A percentile compares a stretch with the other conserved stretches of the same genome.
Evolutionary conservation across 345 rosid genomes (phyloP).

Genomic region (Arabis alpina): DNA sequence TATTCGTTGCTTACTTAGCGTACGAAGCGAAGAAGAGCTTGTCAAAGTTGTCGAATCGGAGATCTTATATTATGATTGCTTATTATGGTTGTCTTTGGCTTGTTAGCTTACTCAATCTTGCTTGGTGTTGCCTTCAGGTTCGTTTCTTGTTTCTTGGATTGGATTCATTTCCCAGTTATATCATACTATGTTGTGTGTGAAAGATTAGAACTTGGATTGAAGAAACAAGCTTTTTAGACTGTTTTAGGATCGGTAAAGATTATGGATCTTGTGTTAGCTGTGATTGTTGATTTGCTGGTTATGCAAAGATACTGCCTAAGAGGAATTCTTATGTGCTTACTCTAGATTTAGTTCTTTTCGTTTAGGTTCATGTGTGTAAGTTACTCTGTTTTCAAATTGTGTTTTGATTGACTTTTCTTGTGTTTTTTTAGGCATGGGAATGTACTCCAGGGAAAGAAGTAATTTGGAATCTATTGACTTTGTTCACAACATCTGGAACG

Average conservation of each 20-base stretch:
- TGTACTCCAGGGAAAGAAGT: conserved; percentile 84
- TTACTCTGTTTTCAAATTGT: not conserved
- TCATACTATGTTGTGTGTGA: not conserved
- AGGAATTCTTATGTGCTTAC: not conserved
- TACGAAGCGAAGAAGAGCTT: conserved; percentile 77
- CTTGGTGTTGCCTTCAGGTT: conserved; percentile 92
- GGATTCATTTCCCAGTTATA: conserved; percentile 3
- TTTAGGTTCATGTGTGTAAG: not conserved
- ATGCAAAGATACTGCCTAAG: too few species aligned
- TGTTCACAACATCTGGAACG: conserved; percentile 89
- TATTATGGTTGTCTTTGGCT: conserved; percentile 91
- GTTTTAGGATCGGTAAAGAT: not conserved
- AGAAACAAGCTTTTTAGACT: conserved; percentile 4
- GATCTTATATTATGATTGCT: conserved; percentile 84
- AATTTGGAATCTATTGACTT: conserved; percentile 78
- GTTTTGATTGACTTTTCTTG: not conserved
- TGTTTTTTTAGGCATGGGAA: conserved; percentile 71
- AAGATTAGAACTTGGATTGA: conserved; percentile 14
- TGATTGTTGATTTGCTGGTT: too few species aligned
- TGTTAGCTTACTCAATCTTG: conserved; percentile 89
- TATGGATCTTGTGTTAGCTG: not conserved
- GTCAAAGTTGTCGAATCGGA: conserved; percentile 74
- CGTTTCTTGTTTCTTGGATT: conserved; percentile 7
- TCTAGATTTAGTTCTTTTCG: not conserved
- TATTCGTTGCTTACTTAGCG: conserved; percentile 71